Base-by-base conservation (phyloP, 805 yeast species). In the Priceomyces haplophilus region DNA sequence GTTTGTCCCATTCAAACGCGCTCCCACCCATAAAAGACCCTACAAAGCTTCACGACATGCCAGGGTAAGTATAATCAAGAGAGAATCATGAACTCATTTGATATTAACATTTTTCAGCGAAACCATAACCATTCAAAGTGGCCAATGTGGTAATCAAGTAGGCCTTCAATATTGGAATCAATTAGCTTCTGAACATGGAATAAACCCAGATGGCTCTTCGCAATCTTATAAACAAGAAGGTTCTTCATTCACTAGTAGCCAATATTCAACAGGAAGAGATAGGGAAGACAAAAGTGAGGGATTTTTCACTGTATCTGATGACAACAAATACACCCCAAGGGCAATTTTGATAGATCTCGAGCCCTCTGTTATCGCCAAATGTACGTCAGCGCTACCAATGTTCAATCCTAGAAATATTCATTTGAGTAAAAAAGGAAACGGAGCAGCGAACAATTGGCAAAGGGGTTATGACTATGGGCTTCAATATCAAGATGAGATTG, bases 381-480 rank as follows among this genome's bases (percentile, higher is more conserved):
- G 87, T 29, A 51, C 69, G 19, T 66, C 73, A 36, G 69, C 70
- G 10, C 62, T 75, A 46, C 78, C 80, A 23, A 72, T 93, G 68
- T 87, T 88, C 67, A 86, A 90, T 56, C 88, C 95, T 0, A 76
- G 95, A 51, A 89, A 88, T 57, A 65, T 87, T 4, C 90, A 86
- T 65, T 68, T 86, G 18, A 80, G 91, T 20, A 75, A 81, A n/a
- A 80, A 80, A 13, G 97, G 96, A 3, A 76, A 83, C 16, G 97
- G 98, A 3, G 98, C 99, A 0, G 99, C 96, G 15, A 93, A 93
- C 62, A 88, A 88, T 49, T 93, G 98, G 97, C 86, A 89, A 0
- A 83, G 82, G 41, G 99, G 99, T 1, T 88, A 87, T 56, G 73
- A 78, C 31, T 82, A 83, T 47, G 97, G 93, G 0, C 73, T 76